Percentiles rank a stretch among this genome's conserved stretches.
Evolutionary conservation across 1,139 yeast species (phyloP).

Genomic region (Geotrichum aggregatum): DNA sequence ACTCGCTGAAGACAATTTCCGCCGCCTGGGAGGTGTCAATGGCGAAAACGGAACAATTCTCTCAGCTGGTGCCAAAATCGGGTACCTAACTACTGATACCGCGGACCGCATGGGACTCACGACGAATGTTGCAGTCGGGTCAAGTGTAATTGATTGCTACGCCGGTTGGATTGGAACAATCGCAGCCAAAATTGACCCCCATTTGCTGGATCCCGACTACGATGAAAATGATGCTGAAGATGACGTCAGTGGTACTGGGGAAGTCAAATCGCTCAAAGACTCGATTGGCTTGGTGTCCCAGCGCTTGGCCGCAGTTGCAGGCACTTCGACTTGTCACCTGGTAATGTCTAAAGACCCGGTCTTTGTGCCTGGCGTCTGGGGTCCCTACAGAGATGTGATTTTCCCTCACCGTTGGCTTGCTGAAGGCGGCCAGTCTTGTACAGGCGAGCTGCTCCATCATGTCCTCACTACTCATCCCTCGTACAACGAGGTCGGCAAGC

Average conservation of each 20-base stretch:
- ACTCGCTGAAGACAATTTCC: constrained; percentile 68
- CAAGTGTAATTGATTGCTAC: constrained; percentile 95
- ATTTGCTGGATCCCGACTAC: constrained; percentile 28
- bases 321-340: constrained; percentile 95
- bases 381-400: constrained; percentile 91
- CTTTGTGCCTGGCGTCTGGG: constrained; percentile 97
- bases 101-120: constrained; percentile 86
- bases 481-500: constrained; percentile 47
- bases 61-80: constrained; percentile 86
- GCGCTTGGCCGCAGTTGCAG: constrained; percentile 94
- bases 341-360: constrained; percentile 80
- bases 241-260: constrained; percentile 21
- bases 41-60: constrained; percentile 67
- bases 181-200: constrained; percentile 62
- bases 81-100: constrained; percentile 58
- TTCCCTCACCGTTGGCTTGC: constrained; percentile 90
- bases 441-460: constrained; percentile 90
- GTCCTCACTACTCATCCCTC: constrained; percentile 92
- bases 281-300: constrained; percentile 55
- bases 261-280: constrained; percentile 19
- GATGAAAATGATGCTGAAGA: constrained; percentile 41
- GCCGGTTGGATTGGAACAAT: constrained; percentile 99
- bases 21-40: constrained; percentile 78
- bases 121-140: constrained; percentile 76
- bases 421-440: constrained; percentile 98